Conservation (phyloP, 164 flowering plant genomes). For the Santalum album region DNA sequence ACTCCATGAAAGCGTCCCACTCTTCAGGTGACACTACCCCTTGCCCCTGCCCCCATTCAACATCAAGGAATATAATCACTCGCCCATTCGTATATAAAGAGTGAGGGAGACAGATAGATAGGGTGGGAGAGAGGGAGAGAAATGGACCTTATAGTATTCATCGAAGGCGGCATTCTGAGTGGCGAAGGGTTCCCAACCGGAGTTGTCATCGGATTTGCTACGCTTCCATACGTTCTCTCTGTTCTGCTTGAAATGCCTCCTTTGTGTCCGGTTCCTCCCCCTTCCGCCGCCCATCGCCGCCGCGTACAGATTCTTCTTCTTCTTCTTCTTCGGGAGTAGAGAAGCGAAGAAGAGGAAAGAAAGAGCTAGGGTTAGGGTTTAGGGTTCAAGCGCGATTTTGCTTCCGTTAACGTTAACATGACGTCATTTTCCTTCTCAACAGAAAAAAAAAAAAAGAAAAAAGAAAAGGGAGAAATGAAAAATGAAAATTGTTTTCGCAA, state of each 20-base stretch:
- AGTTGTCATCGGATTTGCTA: slow-evolving; percentile 26
- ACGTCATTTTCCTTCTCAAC: background rate
- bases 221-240: slow-evolving; percentile 85
- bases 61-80: background rate
- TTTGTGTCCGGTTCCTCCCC: slow-evolving; percentile 62
- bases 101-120: background rate
- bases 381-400: too few species aligned
- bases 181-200: slow-evolving; percentile 63
- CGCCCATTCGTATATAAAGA: background rate
- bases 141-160: slow-evolving; percentile 71
- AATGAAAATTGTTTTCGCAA: too few species aligned
- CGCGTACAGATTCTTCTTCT: background rate
- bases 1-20: slow-evolving; percentile 62
- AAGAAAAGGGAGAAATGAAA: too few species aligned
- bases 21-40: slow-evolving; percentile 65
- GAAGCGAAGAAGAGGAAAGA: background rate
- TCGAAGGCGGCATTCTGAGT: slow-evolving; percentile 68
- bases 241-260: slow-evolving; percentile 63
- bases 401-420: background rate
- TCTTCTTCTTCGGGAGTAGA: background rate
- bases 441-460: too few species aligned
- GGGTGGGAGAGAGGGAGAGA: background rate
- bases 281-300: slow-evolving; percentile 19
- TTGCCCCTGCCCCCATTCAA: slow-evolving; percentile 52
- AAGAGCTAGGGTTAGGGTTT: too few species aligned